Base-by-base conservation (phyloP, 495 filamentous ascomycete species). In the Elaphomyces granulatus region DNA sequence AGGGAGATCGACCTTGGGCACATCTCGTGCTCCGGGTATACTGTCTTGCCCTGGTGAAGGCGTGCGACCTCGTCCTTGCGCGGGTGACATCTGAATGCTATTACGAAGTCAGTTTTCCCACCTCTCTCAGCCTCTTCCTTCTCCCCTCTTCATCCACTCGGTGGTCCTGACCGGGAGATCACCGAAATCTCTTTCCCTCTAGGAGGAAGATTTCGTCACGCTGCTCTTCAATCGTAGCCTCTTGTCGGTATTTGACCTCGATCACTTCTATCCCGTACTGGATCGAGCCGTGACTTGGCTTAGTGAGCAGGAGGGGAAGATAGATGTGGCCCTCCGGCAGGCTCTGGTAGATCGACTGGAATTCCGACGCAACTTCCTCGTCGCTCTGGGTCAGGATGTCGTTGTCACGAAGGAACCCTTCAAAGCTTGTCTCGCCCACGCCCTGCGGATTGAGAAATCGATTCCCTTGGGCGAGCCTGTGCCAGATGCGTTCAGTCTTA, bases 201-300 rank as follows among this genome's bases (percentile, higher is more conserved):
- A 92, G 82, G 90, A 98, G 61, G 90, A 98, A 60, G 90, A 98
- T 50, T 95, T 96, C 47, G 81, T 87, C 16, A 83, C 82, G 3
- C 85, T 92, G 54, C 75, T 87, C 0, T 96, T 88, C 54, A 80
- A 85, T 45, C 74, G 87, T 19, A 71, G 68, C 32, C 68, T 99
- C 0, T 61, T 96, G 19, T 71, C 77, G 26, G 56, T 68, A 3
- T 67, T 87, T 28, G 67, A 76, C 20, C 49, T 57, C 4, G 58
- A 64, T 3, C 63, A 72, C 8, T 73, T 88, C 32, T 52, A 71
- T 16, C 53, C 61, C n/a, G 49, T 80, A 21, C 57, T 94, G 32
- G 63, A 74, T 33, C 57, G 73, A 33, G 82, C 81, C 19, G 46
- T 75, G 12, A 48, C 49, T 12, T 70, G 70, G 53, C 46, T 92